Evolutionary conservation across 1,284 basidiomycete genomes (phyloP).

Genomic region (Mrakiaceae sp.): DNA sequence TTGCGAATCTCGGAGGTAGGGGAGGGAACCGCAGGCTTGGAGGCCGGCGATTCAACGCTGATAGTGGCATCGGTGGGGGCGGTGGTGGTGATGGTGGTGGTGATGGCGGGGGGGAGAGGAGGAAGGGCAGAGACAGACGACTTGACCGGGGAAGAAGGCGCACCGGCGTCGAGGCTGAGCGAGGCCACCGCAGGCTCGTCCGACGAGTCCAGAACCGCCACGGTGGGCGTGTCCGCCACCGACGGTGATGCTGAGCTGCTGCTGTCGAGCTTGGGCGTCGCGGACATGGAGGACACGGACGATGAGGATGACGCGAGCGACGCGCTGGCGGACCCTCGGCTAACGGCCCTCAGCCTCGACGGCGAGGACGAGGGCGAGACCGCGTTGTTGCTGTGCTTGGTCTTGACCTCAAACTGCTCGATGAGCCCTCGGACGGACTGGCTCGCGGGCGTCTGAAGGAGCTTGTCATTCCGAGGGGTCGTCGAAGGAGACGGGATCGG

Average conservation of each 20-base stretch:
- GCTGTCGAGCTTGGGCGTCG: background rate
- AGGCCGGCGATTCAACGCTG: background rate
- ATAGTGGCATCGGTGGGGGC: background rate
- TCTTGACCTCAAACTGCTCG: slow-evolving; percentile 2
- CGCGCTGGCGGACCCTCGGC: no score
- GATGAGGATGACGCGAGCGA: background rate
- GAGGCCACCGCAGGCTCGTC: background rate
- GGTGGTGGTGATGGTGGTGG: background rate
- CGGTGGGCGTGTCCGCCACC: background rate
- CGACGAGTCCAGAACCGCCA: background rate
- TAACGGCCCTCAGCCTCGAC: background rate
- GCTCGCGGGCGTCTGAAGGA: background rate
- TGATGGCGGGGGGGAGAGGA: background rate
- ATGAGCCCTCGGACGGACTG: background rate
- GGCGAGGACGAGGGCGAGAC: background rate
- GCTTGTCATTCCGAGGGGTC: background rate
- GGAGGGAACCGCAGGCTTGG: background rate
- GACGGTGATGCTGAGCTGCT: background rate
- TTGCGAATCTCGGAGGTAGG: background rate
- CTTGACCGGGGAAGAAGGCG: no score
- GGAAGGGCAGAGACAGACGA: no score
- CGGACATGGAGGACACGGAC: background rate
- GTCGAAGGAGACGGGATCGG: background rate
- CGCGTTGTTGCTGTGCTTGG: background rate
- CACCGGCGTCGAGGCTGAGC: no score